phyloP scores from a whole-genome alignment of 2,329 filamentous ascomycete genomes.

The Chaetomium strumarium region DNA sequence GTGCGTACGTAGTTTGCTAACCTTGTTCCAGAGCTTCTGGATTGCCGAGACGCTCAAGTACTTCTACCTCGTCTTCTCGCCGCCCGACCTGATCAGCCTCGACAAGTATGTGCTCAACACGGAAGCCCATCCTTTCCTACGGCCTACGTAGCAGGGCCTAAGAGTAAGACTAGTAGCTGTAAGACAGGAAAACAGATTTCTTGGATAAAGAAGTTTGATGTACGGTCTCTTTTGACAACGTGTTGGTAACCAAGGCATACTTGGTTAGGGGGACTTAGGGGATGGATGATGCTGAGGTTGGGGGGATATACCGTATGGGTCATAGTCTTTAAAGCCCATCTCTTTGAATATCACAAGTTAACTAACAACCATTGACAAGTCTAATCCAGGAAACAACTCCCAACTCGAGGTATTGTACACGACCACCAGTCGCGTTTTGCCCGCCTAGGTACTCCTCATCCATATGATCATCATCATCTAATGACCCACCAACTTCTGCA shows the following conservation, averaged over 20 bases:
- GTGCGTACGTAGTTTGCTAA: background rate
- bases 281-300: too few relatives aligned
- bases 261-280: too few relatives aligned
- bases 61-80: constrained; percentile 65
- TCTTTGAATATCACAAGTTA: too few relatives aligned
- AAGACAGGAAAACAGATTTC: too few relatives aligned
- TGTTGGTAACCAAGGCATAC: too few relatives aligned
- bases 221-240: too few relatives aligned
- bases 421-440: background rate
- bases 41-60: constrained; percentile 70
- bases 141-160: too few relatives aligned
- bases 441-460: background rate
- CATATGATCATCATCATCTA: background rate
- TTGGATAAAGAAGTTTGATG: too few relatives aligned
- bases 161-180: too few relatives aligned
- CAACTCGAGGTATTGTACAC: too few relatives aligned
- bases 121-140: constrained; percentile 43
- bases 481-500: constrained; percentile 1
- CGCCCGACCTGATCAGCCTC: constrained; percentile 55
- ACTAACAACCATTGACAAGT: background rate
- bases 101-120: constrained; percentile 63
- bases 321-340: too few relatives aligned
- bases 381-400: background rate
- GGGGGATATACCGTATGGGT: too few relatives aligned
- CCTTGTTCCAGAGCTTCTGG: constrained; percentile 51